A percentile compares a stretch with the other conserved stretches of the same genome.
Evolutionary conservation across 176 grass and related monocot species (phyloP).

Genomic region (Oryza meyeriana): DNA sequence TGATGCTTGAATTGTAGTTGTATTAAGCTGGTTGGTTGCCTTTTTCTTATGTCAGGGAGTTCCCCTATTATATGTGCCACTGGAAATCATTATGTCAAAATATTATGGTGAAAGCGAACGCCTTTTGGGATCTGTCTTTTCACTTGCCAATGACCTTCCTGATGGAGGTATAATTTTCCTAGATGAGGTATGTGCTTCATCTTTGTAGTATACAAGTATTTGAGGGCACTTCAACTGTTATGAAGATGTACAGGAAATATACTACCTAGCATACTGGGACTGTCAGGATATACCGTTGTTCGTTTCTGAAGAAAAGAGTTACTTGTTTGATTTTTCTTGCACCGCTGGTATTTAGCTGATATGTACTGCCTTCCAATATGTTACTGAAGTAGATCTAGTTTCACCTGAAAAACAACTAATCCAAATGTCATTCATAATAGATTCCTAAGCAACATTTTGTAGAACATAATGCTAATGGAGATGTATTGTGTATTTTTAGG

Average conservation of each 20-base stretch:
- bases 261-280: not conserved
- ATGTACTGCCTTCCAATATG: not conserved
- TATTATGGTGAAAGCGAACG: slow-evolving; percentile 98
- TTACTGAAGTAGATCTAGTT: not conserved
- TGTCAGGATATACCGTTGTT: not conserved
- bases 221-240: not conserved
- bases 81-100: slow-evolving; percentile 96
- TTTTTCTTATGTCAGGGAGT: slow-evolving; percentile 60
- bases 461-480: not conserved
- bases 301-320: not conserved
- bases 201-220: not conserved
- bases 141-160: slow-evolving; percentile 94
- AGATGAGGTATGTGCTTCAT: slow-evolving; percentile 66
- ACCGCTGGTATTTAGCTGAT: not conserved
- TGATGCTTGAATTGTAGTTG: not conserved
- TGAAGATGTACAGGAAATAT: slow-evolving; percentile 19
- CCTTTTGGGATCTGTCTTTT: slow-evolving; percentile 82
- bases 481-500: not conserved
- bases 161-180: slow-evolving; percentile 92
- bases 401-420: not conserved
- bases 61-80: slow-evolving; percentile 90
- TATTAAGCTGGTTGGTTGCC: slow-evolving; percentile 9
- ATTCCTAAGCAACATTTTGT: not conserved
- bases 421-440: not conserved
- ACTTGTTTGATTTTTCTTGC: not conserved